A percentile compares a stretch with the other conserved stretches of the same genome.
These are phyloP conservation scores for Sporothrix globosa DNA, from an alignment of 2,329 filamentous ascomycete species.

Conservation along the genomic window DNA sequence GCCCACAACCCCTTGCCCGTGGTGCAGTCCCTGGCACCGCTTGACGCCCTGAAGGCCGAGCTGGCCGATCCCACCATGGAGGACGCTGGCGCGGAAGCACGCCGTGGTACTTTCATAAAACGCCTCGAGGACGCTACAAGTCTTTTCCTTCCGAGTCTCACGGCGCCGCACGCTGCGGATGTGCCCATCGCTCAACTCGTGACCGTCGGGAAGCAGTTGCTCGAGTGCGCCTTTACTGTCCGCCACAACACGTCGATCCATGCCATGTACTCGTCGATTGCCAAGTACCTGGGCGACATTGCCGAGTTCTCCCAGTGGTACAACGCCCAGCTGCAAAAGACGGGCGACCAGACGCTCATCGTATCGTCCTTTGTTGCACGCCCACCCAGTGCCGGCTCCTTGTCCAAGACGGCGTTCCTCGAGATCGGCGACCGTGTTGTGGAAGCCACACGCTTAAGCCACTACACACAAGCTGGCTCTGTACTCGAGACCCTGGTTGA, in stretches of 20 bases:
- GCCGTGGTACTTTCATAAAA: constrained; percentile 2
- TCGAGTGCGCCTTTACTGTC: constrained; percentile 40
- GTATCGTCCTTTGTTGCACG: constrained; percentile 45
- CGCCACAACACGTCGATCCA: constrained; percentile 37
- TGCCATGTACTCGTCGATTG: constrained; percentile 44
- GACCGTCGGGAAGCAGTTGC: constrained; percentile 39
- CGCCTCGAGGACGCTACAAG: constrained; percentile 26
- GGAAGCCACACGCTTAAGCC: constrained; percentile 41
- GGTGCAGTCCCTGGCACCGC: constrained; percentile 40
- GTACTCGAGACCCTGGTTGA: constrained; percentile 42
- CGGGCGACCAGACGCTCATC: constrained; percentile 39
- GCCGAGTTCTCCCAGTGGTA: constrained; percentile 42
- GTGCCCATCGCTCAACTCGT: constrained; percentile 30
- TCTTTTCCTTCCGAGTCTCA: constrained; percentile 30
- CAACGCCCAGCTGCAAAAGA: constrained; percentile 40
- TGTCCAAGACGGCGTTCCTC: constrained; percentile 36
- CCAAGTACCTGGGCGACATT: constrained; percentile 38
- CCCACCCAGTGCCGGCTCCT: constrained; percentile 36
- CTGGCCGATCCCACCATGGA: neutral
- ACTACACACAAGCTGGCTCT: constrained; percentile 39
- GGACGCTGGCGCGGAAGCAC: neutral
- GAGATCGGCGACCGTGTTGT: constrained; percentile 43
- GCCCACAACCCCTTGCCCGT: constrained; percentile 45
- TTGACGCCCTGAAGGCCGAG: neutral
- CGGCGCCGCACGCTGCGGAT: neutral